A percentile compares a stretch with the other conserved stretches of the same genome.
These are phyloP conservation scores for Aurantiochytrium sp. DNA, from an alignment of 108 stramenopile species.

Conservation along the genomic window DNA sequence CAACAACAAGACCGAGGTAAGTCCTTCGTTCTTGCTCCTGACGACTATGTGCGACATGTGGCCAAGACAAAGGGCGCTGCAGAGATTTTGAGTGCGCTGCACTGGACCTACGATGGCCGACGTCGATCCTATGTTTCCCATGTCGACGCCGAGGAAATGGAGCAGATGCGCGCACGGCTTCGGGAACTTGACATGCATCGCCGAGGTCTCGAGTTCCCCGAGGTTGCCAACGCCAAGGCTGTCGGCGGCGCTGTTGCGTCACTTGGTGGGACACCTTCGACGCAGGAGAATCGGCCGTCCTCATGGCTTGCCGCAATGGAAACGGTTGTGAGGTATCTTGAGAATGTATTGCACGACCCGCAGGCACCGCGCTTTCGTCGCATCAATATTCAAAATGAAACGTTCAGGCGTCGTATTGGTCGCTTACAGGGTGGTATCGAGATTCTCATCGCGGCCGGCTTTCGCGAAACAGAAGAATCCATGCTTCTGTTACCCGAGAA, in stretches of 20 bases:
- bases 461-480: neutral
- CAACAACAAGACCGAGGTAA: neutral
- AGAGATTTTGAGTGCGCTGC: neutral
- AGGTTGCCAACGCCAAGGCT: neutral
- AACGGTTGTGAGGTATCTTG: neutral
- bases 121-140: neutral
- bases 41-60: neutral
- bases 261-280: neutral
- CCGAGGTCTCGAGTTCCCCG: neutral
- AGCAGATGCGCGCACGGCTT: neutral
- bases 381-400: neutral
- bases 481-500: neutral
- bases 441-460: neutral
- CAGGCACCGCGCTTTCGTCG: neutral
- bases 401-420: neutral
- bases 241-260: neutral
- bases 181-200: neutral
- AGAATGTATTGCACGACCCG: neutral
- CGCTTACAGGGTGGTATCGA: neutral
- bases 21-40: neutral
- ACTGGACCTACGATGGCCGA: neutral
- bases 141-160: neutral
- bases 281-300: neutral
- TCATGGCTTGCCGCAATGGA: conserved; percentile 8
- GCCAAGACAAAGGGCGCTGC: neutral